These are phyloP conservation scores for Ulmus americana DNA, from an alignment of 331 rosid species.

Conservation along the genomic window DNA sequence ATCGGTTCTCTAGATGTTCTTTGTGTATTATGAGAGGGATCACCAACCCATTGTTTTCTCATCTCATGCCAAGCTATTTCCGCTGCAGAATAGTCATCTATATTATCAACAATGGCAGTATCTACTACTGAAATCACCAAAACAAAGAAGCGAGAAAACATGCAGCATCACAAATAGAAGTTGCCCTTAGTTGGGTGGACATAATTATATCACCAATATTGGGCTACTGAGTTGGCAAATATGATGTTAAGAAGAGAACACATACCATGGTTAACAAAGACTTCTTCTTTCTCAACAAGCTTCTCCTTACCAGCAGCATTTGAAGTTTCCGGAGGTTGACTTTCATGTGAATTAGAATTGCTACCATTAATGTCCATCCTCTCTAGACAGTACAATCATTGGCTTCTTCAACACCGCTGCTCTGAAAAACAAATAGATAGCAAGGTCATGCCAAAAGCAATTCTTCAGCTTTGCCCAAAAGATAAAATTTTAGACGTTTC, in stretches of 20 bases:
- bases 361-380: slow-evolving; percentile 47
- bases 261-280: slow-evolving; percentile 55
- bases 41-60: slow-evolving; percentile 65
- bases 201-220: neutral
- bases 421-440: slow-evolving; percentile 26
- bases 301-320: slow-evolving; percentile 30
- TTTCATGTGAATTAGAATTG: slow-evolving; percentile 36
- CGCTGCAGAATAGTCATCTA: slow-evolving; percentile 34
- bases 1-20: slow-evolving; percentile 46
- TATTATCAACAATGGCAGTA: neutral
- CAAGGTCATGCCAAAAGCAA: slow-evolving; percentile 6
- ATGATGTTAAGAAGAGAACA: neutral
- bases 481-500: neutral
- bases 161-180: neutral
- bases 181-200: too few relatives aligned
- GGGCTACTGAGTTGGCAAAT: slow-evolving; percentile 1
- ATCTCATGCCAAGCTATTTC: slow-evolving; percentile 60
- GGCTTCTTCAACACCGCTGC: slow-evolving; percentile 34
- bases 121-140: too few relatives aligned
- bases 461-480: slow-evolving; percentile 10
- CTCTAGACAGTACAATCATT: slow-evolving; percentile 36
- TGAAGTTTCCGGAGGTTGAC: slow-evolving; percentile 33
- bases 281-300: slow-evolving; percentile 31
- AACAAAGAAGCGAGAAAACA: too few relatives aligned
- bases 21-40: slow-evolving; percentile 31